These are phyloP conservation scores for Trichoderma semiorbis DNA, from an alignment of 2,329 filamentous ascomycete genomes.

Conservation along the genomic window DNA sequence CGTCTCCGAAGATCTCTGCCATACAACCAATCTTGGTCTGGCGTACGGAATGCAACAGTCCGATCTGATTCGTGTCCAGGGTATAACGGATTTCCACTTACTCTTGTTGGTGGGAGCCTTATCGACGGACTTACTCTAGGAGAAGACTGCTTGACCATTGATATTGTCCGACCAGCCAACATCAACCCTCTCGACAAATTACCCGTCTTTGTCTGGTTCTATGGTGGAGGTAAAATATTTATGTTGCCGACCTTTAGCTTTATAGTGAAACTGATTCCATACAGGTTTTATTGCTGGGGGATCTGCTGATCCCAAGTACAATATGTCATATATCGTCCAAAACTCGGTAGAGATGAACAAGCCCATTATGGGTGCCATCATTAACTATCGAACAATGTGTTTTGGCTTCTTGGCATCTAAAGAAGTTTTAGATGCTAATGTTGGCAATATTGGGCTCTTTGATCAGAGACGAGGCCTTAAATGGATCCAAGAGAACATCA, in stretches of 20 bases:
- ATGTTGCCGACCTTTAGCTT: neutral
- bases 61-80: slow-evolving; percentile 3
- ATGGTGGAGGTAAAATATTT: neutral
- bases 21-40: slow-evolving; percentile 4
- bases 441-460: neutral
- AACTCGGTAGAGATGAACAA: neutral
- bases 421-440: neutral
- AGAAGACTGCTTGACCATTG: slow-evolving; percentile 2
- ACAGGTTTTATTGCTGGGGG: neutral
- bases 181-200: neutral
- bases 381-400: neutral
- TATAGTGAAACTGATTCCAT: neutral
- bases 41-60: neutral
- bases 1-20: neutral
- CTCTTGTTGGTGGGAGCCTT: neutral
- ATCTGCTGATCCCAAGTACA: slow-evolving; percentile 1
- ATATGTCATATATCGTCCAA: neutral
- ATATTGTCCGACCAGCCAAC: slow-evolving; percentile 1
- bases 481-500: slow-evolving; percentile 3
- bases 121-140: neutral
- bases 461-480: neutral
- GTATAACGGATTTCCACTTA: neutral
- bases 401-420: neutral
- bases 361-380: neutral
- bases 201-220: neutral